Conservation (phyloP, 2,329 filamentous ascomycete species). For the Calonectria henricotiae region DNA sequence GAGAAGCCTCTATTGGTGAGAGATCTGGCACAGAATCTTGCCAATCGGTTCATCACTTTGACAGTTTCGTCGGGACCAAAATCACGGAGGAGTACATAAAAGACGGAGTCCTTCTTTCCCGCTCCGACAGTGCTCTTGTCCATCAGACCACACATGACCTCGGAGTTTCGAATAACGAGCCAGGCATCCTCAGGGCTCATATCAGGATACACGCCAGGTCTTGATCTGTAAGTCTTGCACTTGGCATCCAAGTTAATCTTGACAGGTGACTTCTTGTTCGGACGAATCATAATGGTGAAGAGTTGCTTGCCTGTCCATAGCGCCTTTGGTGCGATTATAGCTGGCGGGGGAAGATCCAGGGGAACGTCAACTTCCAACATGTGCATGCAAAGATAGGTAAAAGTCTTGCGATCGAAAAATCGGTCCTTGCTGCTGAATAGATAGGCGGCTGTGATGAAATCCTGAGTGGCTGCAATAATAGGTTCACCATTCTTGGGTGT, state of each 20-base stretch:
- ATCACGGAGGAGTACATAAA: constrained; percentile 96
- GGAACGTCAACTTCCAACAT: constrained; percentile 89
- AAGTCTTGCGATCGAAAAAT: constrained; percentile 91
- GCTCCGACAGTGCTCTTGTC: constrained; percentile 98
- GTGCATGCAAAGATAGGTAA: constrained; percentile 91
- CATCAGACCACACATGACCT: constrained; percentile 98
- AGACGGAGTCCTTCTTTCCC: constrained; percentile 97
- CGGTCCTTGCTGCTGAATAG: constrained; percentile 92
- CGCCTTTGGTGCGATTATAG: constrained; percentile 86
- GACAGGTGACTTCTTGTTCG: constrained; percentile 87
- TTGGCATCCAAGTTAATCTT: constrained; percentile 94
- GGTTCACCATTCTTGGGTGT: constrained; percentile 98
- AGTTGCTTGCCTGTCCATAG: constrained; percentile 98
- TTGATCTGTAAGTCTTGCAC: constrained; percentile 83
- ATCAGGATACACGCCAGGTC: constrained; percentile 70
- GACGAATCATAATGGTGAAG: constrained; percentile 92
- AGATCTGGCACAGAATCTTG: constrained; percentile 90
- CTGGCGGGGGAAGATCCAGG: constrained; percentile 89
- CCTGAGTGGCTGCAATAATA: constrained; percentile 98
- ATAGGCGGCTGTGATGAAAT: constrained; percentile 98
- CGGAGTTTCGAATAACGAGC: constrained; percentile 94
- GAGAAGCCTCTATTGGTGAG: constrained; percentile 95
- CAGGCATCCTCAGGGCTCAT: constrained; percentile 92
- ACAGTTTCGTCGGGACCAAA: constrained; percentile 93
- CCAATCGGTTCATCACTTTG: constrained; percentile 92